Percentiles rank a stretch among this genome's conserved stretches.
Evolutionary conservation across 768 basidiomycete species (phyloP).

Genomic region (Tricholoma bakamatsutake): DNA sequence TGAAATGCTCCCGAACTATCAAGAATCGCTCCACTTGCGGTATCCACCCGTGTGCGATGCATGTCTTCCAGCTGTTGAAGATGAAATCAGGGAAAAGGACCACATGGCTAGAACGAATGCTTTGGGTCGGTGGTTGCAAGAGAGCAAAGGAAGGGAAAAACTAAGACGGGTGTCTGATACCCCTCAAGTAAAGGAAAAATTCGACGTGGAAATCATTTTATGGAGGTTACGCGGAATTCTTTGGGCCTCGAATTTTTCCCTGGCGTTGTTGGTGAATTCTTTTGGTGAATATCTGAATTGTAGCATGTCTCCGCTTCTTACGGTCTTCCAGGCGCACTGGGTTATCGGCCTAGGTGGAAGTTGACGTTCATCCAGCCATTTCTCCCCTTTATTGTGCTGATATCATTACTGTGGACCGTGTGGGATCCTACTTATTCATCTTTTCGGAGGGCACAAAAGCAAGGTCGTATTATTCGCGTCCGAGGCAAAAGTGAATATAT

Average conservation of each 20-base stretch:
- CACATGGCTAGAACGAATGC: constrained; percentile 78
- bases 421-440: constrained; percentile 84
- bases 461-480: constrained; percentile 68
- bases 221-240: constrained; percentile 70
- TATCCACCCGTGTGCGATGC: constrained; percentile 83
- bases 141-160: constrained; percentile 60
- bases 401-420: constrained; percentile 71
- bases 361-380: constrained; percentile 27
- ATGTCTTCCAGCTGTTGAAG: constrained; percentile 77
- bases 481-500: constrained; percentile 59
- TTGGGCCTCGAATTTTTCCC: constrained; percentile 47
- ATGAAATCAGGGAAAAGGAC: constrained; percentile 72
- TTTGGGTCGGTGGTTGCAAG: constrained; percentile 62
- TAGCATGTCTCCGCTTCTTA: background rate
- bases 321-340: constrained; percentile 25
- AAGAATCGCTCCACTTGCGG: constrained; percentile 65
- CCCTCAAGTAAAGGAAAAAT: constrained; percentile 34
- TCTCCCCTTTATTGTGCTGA: constrained; percentile 43
- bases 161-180: constrained; percentile 42
- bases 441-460: constrained; percentile 51
- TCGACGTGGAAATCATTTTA: constrained; percentile 44
- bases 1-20: constrained; percentile 64
- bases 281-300: constrained; percentile 34
- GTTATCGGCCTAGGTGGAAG: constrained; percentile 21
- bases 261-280: constrained; percentile 36